Base-by-base conservation (phyloP, 2,329 filamentous ascomycete species). In the Fusarium stilboides region DNA sequence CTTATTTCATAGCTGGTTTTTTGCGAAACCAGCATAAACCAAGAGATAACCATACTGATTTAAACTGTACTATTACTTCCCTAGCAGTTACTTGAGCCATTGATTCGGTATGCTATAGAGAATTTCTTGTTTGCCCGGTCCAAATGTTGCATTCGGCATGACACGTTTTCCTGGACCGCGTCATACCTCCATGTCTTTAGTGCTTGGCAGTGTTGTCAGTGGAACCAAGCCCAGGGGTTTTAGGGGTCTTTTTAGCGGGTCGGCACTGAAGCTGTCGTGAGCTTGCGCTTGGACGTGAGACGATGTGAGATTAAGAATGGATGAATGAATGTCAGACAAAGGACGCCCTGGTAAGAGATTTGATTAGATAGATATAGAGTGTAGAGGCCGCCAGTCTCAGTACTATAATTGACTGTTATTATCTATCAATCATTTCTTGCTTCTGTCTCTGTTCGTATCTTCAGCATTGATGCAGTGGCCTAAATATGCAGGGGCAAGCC, bases 401-500 rank as follows among this genome's bases (percentile, higher is more conserved):
- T 12, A 31, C 13, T 13, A 40, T 20, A 15, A 17, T 8, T 46
- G 15, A 13, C 20, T 28, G 19, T 20, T 26, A 4, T 24, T 19
- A 6, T 7, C 36, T 15, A 20, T 7, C 19, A 14, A 20, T 7
- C 17, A 19, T 33, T 47, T 24, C 15, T 31, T 14, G 34, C 43
- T 26, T 39, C 26, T 17, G 34, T 13, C 36, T 12, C 17, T 26
- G 20, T 15, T 13, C 14, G 22, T 17, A 17, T 46, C 47, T 22
- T 34, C 36, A 36, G 42, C 15, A 17, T 55, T 19, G 13, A 31
- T 24, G 22, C 31, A 43, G 36, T 37, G 57, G 28, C 49, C 49
- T 65, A 59, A 61, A 62, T 51, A 68, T 71, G 68, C 68, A 70
- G 62, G 68, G 68, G 46, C 58, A 47, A 17, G 57, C 51, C 20